phyloP scores from a whole-genome alignment of 495 filamentous ascomycete genomes.

The Bacidia rubella region DNA sequence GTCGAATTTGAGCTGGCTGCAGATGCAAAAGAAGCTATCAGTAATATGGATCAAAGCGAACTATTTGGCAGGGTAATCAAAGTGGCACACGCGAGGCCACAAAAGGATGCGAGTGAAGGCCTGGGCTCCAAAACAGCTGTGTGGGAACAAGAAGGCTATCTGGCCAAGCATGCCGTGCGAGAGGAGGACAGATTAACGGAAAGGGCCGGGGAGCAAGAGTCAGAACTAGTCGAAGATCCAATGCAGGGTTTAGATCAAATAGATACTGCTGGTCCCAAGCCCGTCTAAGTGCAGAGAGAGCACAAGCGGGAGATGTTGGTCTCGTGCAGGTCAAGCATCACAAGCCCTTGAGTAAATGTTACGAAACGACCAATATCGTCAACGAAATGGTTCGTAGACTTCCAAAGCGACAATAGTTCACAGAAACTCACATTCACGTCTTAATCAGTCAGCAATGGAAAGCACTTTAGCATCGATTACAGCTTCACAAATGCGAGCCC shows the following conservation, averaged over 20 bases:
- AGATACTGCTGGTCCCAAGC: slow-evolving; percentile 86
- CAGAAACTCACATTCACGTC: too few species aligned
- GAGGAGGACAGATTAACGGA: slow-evolving; percentile 67
- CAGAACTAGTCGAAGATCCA: slow-evolving; percentile 56
- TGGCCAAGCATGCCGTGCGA: slow-evolving; percentile 78
- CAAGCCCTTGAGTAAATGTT: too few species aligned
- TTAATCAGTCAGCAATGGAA: too few species aligned
- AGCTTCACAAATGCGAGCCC: too few species aligned
- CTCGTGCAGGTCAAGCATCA: too few species aligned
- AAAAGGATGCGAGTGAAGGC: slow-evolving; percentile 75
- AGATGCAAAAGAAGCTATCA: slow-evolving; percentile 89
- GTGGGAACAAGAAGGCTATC: slow-evolving; percentile 97
- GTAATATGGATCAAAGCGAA: slow-evolving; percentile 98
- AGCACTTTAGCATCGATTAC: too few species aligned
- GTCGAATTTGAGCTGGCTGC: slow-evolving; percentile 80
- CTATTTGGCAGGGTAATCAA: slow-evolving; percentile 88
- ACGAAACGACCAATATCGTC: too few species aligned
- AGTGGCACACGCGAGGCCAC: slow-evolving; percentile 81
- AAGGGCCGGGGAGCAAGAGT: slow-evolving; percentile 39
- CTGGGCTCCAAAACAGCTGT: slow-evolving; percentile 89
- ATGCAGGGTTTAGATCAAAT: slow-evolving; percentile 92
- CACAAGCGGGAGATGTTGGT: too few species aligned
- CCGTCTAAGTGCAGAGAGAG: too few species aligned
- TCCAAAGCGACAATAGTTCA: not conserved
- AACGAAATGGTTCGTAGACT: too few species aligned